A percentile compares a stretch with the other conserved stretches of the same genome.
Evolutionary conservation across 2,329 filamentous ascomycete genomes (phyloP).

Genomic region (Xylariaceae sp.): DNA sequence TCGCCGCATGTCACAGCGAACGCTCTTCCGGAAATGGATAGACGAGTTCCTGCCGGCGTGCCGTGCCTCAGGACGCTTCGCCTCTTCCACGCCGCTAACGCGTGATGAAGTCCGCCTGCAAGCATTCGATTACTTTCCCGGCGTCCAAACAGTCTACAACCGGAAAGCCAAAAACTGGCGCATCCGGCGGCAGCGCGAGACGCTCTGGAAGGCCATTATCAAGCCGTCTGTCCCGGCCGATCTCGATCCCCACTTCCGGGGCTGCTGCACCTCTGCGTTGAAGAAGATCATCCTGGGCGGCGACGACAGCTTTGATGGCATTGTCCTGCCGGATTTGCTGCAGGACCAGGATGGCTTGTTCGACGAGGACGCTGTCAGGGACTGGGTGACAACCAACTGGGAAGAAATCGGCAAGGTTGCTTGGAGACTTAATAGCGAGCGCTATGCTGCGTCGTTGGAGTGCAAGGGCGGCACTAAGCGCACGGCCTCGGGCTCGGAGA

Average conservation of each 20-base stretch:
- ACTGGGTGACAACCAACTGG: slow-evolving; percentile 50
- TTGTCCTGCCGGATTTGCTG: slow-evolving; percentile 34
- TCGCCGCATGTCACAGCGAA: slow-evolving; percentile 58
- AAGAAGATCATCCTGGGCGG: slow-evolving; percentile 57
- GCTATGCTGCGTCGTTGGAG: background rate
- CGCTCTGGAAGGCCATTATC: slow-evolving; percentile 54
- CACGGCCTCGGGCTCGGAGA: slow-evolving; percentile 16
- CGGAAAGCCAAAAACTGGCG: slow-evolving; percentile 49
- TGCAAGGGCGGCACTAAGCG: slow-evolving; percentile 3
- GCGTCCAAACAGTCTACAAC: slow-evolving; percentile 51
- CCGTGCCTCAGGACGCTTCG: slow-evolving; percentile 47
- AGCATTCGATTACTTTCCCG: slow-evolving; percentile 58
- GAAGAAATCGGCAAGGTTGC: background rate
- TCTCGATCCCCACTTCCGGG: slow-evolving; percentile 39
- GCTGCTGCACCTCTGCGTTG: slow-evolving; percentile 49
- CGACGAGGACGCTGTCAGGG: slow-evolving; percentile 47
- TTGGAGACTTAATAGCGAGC: slow-evolving; percentile 2
- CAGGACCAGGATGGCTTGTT: slow-evolving; percentile 50
- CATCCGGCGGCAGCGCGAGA: slow-evolving; percentile 46
- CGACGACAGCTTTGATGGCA: slow-evolving; percentile 46
- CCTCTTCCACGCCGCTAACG: slow-evolving; percentile 46
- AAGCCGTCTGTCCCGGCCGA: slow-evolving; percentile 44
- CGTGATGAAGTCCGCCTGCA: slow-evolving; percentile 59
- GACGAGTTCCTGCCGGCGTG: slow-evolving; percentile 66
- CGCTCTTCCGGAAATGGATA: slow-evolving; percentile 65